Base-by-base conservation (phyloP, 306 rosid species). In the Corylus heterophylla region DNA sequence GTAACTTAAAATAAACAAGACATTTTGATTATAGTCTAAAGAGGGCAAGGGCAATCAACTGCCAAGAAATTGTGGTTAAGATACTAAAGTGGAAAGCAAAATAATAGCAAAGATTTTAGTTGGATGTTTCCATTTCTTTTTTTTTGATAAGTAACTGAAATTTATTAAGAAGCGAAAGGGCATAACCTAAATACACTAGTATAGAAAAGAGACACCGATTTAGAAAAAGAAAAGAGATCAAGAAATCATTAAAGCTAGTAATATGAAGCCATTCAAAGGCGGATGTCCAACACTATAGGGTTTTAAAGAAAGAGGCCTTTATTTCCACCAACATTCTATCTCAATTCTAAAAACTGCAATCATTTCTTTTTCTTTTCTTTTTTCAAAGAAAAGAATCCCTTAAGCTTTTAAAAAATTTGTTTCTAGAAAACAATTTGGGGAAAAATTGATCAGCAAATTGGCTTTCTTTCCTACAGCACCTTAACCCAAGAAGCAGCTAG, bases 1-100 rank as follows among this genome's bases (percentile, higher is more conserved):
- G 58, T 42, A 59, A 51, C 69, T 42, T 35, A 31, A 68, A 86
- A 70, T 80, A 45, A 77, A 80, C 71, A 8, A 42, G 49, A 52
- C 42, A 69, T 61, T 59, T 61, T 73, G 29, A 22, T 47, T 10
- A 55, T 18, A 58, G 61, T 18, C 52, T 47, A 22, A 22, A n/a
- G 47, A 75, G 13, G 27, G 61, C 8, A 7, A 42, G 62, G 48
- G 25, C 37, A 25, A 31, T 59, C 54, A 75, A 50, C 76, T 31
- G 52, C 48, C 14, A 49, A 54, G 13, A 48, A 29, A 54, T 44
- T 22, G 42, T 20, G 25, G 68, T 17, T 54, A 31, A 74, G 48
- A 76, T 47, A 72, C 73, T 42, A 25, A 9, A 69, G 2, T 16
- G 63, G 20, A 74, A 62, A 85, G 63, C 50, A 48, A 64, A 73